A percentile compares a stretch with the other conserved stretches of the same genome.
phyloP scores from a whole-genome alignment of 768 basidiomycete genomes.

The Cytidiella melzeri region DNA sequence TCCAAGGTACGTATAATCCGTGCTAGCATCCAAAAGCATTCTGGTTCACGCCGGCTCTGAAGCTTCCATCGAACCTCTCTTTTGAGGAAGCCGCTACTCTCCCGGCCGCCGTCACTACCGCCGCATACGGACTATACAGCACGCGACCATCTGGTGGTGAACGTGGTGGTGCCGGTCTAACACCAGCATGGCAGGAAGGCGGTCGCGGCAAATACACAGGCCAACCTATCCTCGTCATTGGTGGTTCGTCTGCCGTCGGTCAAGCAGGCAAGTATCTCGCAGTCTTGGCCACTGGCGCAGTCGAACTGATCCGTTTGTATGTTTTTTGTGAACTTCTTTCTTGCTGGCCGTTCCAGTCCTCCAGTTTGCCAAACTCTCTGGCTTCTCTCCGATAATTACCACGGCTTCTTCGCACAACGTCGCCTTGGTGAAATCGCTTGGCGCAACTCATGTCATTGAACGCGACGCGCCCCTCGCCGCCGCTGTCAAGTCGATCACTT shows the following conservation, averaged over 20 bases:
- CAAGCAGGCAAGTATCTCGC: too few species aligned
- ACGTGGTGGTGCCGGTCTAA: slow-evolving; percentile 21
- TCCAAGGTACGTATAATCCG: not conserved
- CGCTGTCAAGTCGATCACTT: slow-evolving; percentile 11
- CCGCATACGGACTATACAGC: slow-evolving; percentile 5
- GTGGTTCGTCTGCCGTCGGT: slow-evolving; percentile 25
- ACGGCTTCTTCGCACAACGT: too few species aligned
- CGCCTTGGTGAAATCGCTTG: too few species aligned
- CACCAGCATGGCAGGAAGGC: slow-evolving; percentile 21
- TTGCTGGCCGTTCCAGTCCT: slow-evolving; percentile 2
- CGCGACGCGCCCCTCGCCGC: too few species aligned
- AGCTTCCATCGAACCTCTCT: slow-evolving; percentile 8
- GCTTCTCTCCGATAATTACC: too few species aligned
- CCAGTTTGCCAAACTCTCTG: slow-evolving; percentile 9
- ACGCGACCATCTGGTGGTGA: not conserved
- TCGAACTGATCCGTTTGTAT: too few species aligned
- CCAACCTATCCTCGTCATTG: slow-evolving; percentile 26
- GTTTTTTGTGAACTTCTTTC: too few species aligned
- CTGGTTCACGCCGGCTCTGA: not conserved
- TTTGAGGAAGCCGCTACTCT: slow-evolving; percentile 10
- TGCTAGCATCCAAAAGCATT: not conserved
- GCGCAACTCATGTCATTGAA: too few species aligned
- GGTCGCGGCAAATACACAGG: slow-evolving; percentile 26
- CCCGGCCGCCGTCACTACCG: slow-evolving; percentile 3
- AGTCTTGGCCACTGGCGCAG: too few species aligned